Evolutionary conservation across 2,329 filamentous ascomycete species (phyloP).

Genomic region (Pseudocercospora macadamiae): DNA sequence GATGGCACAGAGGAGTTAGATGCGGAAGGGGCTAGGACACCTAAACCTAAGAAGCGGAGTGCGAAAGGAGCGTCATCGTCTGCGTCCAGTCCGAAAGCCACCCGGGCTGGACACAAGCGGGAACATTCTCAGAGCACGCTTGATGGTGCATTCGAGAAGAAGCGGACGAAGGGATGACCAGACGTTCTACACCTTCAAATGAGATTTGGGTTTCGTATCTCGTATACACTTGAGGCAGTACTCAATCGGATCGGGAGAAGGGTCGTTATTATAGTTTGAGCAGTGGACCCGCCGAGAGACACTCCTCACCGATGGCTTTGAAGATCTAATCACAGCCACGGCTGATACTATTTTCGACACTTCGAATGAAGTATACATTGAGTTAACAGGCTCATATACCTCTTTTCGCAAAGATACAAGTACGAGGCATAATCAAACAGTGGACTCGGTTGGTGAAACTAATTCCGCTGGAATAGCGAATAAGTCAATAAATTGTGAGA

Average conservation of each 20-base stretch:
- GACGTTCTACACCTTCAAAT: background rate
- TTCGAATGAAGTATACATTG: no score
- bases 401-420: no score
- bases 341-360: no score
- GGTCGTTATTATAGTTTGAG: no score
- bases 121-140: slow-evolving; percentile 39
- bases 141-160: slow-evolving; percentile 37
- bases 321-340: no score
- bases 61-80: slow-evolving; percentile 11
- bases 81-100: slow-evolving; percentile 14
- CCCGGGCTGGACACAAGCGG: slow-evolving; percentile 34
- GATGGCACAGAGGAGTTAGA: slow-evolving; percentile 31
- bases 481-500: background rate
- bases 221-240: no score
- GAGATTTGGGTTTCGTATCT: background rate
- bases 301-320: no score
- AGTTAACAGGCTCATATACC: no score
- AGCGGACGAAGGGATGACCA: slow-evolving; percentile 24
- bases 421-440: no score
- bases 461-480: background rate
- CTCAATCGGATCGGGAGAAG: no score
- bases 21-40: slow-evolving; percentile 15
- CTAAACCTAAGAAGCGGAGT: slow-evolving; percentile 16
- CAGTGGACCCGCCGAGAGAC: no score
- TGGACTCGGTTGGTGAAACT: no score